Evolutionary conservation across 1,139 yeast genomes (phyloP).

Genomic region (Kurtzmaniella quercitrusa): DNA sequence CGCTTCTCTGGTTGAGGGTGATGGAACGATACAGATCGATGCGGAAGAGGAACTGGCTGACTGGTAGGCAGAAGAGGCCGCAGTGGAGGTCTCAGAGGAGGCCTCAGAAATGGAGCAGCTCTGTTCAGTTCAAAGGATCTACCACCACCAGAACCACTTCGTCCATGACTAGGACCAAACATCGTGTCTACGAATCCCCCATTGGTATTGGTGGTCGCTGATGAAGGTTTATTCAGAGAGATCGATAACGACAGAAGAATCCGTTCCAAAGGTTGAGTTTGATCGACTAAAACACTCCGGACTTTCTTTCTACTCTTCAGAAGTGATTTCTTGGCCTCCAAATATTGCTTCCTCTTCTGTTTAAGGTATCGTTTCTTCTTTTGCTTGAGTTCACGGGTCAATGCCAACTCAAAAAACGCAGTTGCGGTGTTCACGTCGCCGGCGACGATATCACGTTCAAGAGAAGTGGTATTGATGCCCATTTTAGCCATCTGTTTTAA

Average conservation of each 20-base stretch:
- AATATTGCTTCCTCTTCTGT: conserved; percentile 37
- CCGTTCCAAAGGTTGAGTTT: conserved; percentile 38
- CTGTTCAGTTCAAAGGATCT: not conserved
- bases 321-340: conserved; percentile 37
- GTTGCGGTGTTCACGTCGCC: conserved; percentile 72
- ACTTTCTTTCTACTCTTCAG: conserved; percentile 51
- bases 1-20: conserved; percentile 23
- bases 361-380: conserved; percentile 31
- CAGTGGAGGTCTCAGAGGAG: not conserved
- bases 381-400: conserved; percentile 54
- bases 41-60: conserved; percentile 14
- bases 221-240: conserved; percentile 16
- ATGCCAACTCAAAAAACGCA: conserved; percentile 77
- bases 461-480: conserved; percentile 61
- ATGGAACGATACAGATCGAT: conserved; percentile 32
- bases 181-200: not conserved
- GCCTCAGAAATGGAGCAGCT: not conserved
- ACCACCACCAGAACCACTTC: not conserved
- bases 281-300: conserved; percentile 31
- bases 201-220: conserved; percentile 9
- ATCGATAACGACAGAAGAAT: conserved; percentile 39
- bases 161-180: not conserved
- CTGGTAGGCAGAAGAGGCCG: not conserved
- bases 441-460: conserved; percentile 57
- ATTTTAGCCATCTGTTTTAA: conserved; percentile 60